phyloP scores from a whole-genome alignment of 2,329 filamentous ascomycete species.

The Coniella lustricola region DNA sequence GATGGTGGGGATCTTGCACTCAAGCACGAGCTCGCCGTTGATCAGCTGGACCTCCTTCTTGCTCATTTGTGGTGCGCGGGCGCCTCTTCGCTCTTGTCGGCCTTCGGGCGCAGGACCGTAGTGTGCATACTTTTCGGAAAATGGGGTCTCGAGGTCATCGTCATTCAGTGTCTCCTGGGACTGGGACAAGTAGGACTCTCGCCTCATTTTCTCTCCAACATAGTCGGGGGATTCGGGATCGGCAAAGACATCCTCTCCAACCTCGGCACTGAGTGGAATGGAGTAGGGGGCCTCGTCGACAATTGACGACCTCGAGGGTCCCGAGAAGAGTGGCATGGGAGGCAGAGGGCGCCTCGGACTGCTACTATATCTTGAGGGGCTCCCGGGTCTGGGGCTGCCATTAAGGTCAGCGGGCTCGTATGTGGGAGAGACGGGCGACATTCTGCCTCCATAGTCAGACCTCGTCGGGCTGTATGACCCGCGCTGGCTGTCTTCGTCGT shows the following conservation, averaged over 20 bases:
- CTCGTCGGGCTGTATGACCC: slow-evolving; percentile 20
- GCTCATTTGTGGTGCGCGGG: slow-evolving; percentile 77
- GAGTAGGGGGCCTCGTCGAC: slow-evolving; percentile 63
- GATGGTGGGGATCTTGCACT: slow-evolving; percentile 99
- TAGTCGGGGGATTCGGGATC: slow-evolving; percentile 47
- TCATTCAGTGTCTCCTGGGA: slow-evolving; percentile 48
- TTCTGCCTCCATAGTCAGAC: slow-evolving; percentile 43
- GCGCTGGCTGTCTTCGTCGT: slow-evolving; percentile 45
- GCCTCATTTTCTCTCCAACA: slow-evolving; percentile 40
- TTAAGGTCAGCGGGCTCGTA: slow-evolving; percentile 89
- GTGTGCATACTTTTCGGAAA: slow-evolving; percentile 60
- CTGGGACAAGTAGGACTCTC: slow-evolving; percentile 50
- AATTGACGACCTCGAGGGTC: slow-evolving; percentile 44
- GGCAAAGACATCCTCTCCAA: slow-evolving; percentile 64
- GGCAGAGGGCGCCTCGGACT: slow-evolving; percentile 83
- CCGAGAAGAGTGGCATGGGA: slow-evolving; percentile 76
- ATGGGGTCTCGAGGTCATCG: slow-evolving; percentile 26
- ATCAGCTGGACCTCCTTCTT: slow-evolving; percentile 93
- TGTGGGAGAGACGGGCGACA: slow-evolving; percentile 60
- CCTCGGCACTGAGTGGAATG: slow-evolving; percentile 58
- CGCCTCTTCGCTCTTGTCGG: slow-evolving; percentile 80
- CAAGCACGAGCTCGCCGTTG: slow-evolving; percentile 93
- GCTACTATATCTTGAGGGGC: slow-evolving; percentile 80
- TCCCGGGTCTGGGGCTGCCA: slow-evolving; percentile 82
- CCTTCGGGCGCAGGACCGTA: slow-evolving; percentile 85